Evolutionary conservation across 2,329 filamentous ascomycete species (phyloP).

Genomic region (Trichoderma atroviride): DNA sequence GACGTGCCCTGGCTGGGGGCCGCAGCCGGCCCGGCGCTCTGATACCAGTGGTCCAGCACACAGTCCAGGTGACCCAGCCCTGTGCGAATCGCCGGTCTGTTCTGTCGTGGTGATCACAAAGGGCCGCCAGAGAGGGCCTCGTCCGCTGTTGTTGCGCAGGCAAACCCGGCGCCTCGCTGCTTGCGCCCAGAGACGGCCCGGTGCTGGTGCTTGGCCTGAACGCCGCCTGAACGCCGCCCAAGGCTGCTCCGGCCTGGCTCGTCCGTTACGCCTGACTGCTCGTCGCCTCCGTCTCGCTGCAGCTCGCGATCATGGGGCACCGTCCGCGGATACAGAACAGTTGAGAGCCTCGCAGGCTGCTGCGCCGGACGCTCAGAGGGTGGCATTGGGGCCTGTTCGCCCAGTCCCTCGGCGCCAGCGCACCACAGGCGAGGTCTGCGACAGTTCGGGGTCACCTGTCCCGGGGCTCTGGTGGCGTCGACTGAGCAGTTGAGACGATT

Average conservation of each 20-base stretch:
- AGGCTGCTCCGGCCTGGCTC: not conserved
- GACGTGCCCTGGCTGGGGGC: constrained; percentile 26
- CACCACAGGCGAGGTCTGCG: constrained; percentile 27
- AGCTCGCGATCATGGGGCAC: constrained; percentile 22
- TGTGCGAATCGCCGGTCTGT: constrained; percentile 23
- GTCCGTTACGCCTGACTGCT: constrained; percentile 29
- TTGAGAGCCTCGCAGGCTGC: constrained; percentile 24
- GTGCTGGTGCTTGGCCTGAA: not conserved
- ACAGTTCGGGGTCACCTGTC: constrained; percentile 28
- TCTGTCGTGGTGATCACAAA: constrained; percentile 9
- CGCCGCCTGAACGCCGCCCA: not conserved
- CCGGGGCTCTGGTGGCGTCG: constrained; percentile 21
- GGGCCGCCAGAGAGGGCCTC: constrained; percentile 14
- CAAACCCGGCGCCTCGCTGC: constrained; percentile 14
- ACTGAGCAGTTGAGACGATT: constrained; percentile 1
- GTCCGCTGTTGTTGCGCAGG: not conserved
- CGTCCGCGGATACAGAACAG: constrained; percentile 1
- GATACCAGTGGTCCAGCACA: constrained; percentile 27
- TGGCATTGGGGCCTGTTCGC: constrained; percentile 27
- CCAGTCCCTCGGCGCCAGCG: constrained; percentile 29
- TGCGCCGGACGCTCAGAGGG: constrained; percentile 7
- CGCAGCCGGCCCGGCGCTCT: constrained; percentile 12
- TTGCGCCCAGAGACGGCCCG: constrained; percentile 9
- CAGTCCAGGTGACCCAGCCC: constrained; percentile 27
- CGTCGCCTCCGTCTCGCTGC: constrained; percentile 1